Evolutionary conservation across 768 basidiomycete genomes (phyloP).

Genomic region (Boletus rufocinnamomeus): DNA sequence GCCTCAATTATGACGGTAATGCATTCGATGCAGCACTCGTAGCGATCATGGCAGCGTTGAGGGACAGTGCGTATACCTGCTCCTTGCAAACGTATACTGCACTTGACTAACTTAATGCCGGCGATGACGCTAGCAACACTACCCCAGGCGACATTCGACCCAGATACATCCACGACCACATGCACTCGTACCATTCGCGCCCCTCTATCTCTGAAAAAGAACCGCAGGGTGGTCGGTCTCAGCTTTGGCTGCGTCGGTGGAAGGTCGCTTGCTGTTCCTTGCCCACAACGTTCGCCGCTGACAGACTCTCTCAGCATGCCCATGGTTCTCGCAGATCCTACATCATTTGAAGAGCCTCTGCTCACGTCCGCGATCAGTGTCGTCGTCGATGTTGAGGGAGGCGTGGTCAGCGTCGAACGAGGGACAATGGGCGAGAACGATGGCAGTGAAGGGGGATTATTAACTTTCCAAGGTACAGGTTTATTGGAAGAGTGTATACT

Average conservation of each 20-base stretch:
- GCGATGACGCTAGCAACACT: constrained; percentile 51
- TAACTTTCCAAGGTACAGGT: constrained; percentile 1
- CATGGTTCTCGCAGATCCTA: constrained; percentile 77
- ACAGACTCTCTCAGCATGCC: constrained; percentile 30
- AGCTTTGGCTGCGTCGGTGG: constrained; percentile 30
- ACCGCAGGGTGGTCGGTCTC: constrained; percentile 21
- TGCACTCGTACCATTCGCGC: constrained; percentile 55
- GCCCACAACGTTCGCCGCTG: not conserved
- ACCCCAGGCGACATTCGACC: constrained; percentile 71
- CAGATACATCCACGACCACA: constrained; percentile 60
- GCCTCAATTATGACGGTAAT: constrained; percentile 98
- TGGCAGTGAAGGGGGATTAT: constrained; percentile 11
- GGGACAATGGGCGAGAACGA: constrained; percentile 24
- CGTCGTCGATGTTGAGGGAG: constrained; percentile 47
- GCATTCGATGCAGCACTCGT: constrained; percentile 88
- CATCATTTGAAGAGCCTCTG: constrained; percentile 88
- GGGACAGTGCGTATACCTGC: constrained; percentile 64
- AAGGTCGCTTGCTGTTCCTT: constrained; percentile 12
- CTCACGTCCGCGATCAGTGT: constrained; percentile 72
- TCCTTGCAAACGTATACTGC: constrained; percentile 42
- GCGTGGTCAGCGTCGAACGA: constrained; percentile 27
- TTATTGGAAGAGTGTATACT: constrained; percentile 21
- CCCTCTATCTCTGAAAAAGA: constrained; percentile 47
- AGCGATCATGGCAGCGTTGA: constrained; percentile 84
- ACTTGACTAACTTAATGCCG: not conserved